Evolutionary conservation across 306 rosid species (phyloP).

Genomic region (Vigna nakashimae): DNA sequence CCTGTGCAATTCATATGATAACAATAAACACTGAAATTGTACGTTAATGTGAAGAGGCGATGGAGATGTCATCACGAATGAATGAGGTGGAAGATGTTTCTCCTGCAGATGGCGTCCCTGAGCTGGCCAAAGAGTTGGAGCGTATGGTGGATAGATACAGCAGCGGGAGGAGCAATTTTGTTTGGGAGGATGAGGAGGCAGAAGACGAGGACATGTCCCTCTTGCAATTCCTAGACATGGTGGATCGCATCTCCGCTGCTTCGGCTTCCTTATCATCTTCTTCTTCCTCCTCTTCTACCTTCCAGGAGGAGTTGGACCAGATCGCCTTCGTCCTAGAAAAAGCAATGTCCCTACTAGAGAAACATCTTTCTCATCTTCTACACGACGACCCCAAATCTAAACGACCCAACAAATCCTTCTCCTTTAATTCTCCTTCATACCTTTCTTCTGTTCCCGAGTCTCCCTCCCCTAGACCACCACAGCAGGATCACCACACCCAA

Average conservation of each 20-base stretch:
- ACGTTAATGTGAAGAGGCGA: too few relatives aligned
- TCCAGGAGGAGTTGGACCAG: conserved; percentile 39
- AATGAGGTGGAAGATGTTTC: conserved; percentile 16
- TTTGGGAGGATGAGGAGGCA: conserved; percentile 48
- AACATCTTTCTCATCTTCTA: conserved; percentile 55
- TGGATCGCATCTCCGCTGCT: conserved; percentile 51
- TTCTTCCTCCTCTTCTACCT: conserved; percentile 34
- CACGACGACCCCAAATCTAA: conserved; percentile 38
- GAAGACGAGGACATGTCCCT: conserved; percentile 49
- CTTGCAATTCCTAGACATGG: conserved; percentile 23
- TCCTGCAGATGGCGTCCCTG: conserved; percentile 45
- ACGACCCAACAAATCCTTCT: conserved; percentile 43
- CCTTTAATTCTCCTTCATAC: conserved; percentile 44
- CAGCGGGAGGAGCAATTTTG: conserved; percentile 15
- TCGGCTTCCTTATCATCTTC: not conserved
- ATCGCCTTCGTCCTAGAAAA: conserved; percentile 52
- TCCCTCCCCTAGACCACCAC: not conserved
- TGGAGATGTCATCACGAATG: too few relatives aligned
- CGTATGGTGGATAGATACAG: conserved; percentile 48
- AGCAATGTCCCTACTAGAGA: conserved; percentile 67
- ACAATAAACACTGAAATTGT: too few relatives aligned
- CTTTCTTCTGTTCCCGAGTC: not conserved
- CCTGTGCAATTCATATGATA: too few relatives aligned
- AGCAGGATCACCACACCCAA: not conserved
- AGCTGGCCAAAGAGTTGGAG: conserved; percentile 50